Base-by-base conservation (phyloP, 1,284 basidiomycete species). In the Malassezia caprae region DNA sequence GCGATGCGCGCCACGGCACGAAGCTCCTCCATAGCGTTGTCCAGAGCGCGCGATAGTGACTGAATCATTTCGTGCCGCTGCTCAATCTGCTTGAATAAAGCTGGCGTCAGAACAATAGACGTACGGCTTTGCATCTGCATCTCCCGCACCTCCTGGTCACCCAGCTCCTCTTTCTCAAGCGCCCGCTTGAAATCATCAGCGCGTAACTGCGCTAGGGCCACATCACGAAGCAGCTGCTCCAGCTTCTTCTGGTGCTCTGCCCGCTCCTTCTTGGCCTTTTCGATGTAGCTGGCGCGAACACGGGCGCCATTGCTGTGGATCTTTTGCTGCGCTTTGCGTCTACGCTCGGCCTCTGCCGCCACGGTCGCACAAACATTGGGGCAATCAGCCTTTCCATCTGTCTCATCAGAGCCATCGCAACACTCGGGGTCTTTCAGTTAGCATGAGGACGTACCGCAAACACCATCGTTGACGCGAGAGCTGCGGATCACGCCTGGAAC, bases 401-500 rank as follows among this genome's bases (percentile, higher is more conserved):
- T 78, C 76, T 99, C 93, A 74, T 99, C 93, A 0, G 88, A 88
- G n/a, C 94, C 94, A 70, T 99, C 93, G 73, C 93, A 98, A 73
- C 94, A 99, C 70, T 90, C 84, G 2, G 82, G 81, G 69, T 98
- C 90, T 91, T 67, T 12, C 26, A 21, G 35, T 28, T 34, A 31
- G 35, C 15, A n/a, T 4, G 3, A 21, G 21, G 2, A 51, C 59
- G 40, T 74, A 89, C 88, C 91, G 74, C 93, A 98, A 32, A 96
- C 80, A 2, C 93, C 93, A 72, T 99, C 93, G 56, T 84, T 85
- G n/a, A 99, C 90, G 58, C 88, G 80, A 23, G 87, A 86, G 53
- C 84, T 83, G 12, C 83, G 81, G 53, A 99, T 85, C 46, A 74
- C 80, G 2, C 82, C 78, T 1, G 90, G 88, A 64, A 91, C 81